These are phyloP conservation scores for Tuber brumale DNA, from an alignment of 495 filamentous ascomycete species.

Conservation along the genomic window DNA sequence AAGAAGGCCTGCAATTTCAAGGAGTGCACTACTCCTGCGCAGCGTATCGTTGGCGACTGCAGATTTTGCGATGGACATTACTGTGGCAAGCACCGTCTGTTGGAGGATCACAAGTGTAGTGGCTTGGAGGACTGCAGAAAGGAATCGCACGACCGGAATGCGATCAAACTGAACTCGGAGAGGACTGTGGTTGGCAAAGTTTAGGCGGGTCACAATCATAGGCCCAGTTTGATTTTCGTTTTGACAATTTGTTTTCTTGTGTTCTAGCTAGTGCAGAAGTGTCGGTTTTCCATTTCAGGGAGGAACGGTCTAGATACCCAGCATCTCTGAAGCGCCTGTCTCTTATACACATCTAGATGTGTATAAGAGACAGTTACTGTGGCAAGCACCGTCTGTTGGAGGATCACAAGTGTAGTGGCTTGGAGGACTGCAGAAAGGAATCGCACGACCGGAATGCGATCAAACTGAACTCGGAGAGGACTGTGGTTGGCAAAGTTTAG, in stretches of 20 bases:
- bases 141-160: conserved; percentile 85
- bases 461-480: conserved; percentile 84
- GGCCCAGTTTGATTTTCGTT: neutral
- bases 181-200: conserved; percentile 53
- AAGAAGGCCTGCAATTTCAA: conserved; percentile 83
- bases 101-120: conserved; percentile 87
- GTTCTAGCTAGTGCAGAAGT: conserved; percentile 1
- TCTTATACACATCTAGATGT: conserved; percentile 14
- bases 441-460: conserved; percentile 84
- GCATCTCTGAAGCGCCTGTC: conserved; percentile 21
- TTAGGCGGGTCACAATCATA: conserved; percentile 12
- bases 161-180: conserved; percentile 82
- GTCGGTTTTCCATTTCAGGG: conserved; percentile 2
- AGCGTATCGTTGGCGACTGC: conserved; percentile 92
- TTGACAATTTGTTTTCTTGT: neutral
- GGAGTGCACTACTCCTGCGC: conserved; percentile 75
- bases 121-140: conserved; percentile 98
- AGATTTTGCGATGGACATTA: conserved; percentile 88
- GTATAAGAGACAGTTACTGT: no score
- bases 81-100: conserved; percentile 85
- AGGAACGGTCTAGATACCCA: conserved; percentile 15
- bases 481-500: conserved; percentile 45
- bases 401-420: conserved; percentile 83
- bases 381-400: conserved; percentile 88
- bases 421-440: conserved; percentile 97